phyloP scores from a whole-genome alignment of 495 filamentous ascomycete genomes.

The Xanthoparmelia taractica region DNA sequence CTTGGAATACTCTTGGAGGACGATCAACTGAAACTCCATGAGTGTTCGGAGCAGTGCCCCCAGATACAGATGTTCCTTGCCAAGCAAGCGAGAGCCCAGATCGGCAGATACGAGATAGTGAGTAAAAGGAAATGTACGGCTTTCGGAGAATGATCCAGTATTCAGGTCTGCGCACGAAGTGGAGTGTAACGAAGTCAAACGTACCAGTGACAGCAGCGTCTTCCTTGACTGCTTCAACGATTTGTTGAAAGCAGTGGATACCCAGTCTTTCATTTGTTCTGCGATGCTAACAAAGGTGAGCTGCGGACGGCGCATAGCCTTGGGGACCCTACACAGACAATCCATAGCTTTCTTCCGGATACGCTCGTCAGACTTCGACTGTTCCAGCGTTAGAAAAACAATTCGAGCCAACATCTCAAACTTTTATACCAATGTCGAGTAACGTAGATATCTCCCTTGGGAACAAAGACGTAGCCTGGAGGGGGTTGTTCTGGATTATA shows the following conservation, averaged over 20 bases:
- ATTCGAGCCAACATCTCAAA: too few species aligned
- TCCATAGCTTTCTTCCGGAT: neutral
- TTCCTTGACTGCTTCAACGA: constrained; percentile 12
- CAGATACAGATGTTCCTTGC: neutral
- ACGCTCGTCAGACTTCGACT: constrained; percentile 9
- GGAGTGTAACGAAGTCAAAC: neutral
- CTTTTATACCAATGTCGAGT: constrained; percentile 13
- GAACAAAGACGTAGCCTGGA: constrained; percentile 13
- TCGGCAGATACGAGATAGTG: neutral
- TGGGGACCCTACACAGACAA: constrained; percentile 10
- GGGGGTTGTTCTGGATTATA: neutral
- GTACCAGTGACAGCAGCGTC: constrained; percentile 12
- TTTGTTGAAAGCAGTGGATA: constrained; percentile 9
- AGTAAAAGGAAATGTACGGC: neutral
- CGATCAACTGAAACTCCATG: too few species aligned
- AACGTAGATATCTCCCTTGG: constrained; percentile 16
- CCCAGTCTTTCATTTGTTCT: constrained; percentile 8
- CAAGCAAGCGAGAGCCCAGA: neutral
- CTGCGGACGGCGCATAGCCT: neutral
- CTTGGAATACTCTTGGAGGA: too few species aligned
- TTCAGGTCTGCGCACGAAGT: neutral
- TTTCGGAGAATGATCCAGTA: neutral
- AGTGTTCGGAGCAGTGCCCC: too few species aligned
- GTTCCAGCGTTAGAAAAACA: neutral
- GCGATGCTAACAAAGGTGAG: neutral